phyloP scores from a whole-genome alignment of 805 yeast genomes.

The Cyberlindnera misumaiensis region DNA sequence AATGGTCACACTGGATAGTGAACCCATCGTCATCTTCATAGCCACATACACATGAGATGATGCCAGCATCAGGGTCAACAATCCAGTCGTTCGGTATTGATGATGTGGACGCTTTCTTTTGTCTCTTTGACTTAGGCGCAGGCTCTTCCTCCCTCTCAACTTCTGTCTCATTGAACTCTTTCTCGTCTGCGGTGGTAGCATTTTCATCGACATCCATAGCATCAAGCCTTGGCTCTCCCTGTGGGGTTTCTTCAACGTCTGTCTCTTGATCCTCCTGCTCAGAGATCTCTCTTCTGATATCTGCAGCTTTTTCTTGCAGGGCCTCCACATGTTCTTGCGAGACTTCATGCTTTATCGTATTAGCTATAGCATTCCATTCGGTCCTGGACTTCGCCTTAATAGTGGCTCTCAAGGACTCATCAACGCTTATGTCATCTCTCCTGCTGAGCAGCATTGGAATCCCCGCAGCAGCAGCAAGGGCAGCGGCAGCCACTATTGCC shows the following conservation, averaged over 20 bases:
- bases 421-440: slow-evolving; percentile 6
- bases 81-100: slow-evolving; percentile 32
- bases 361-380: slow-evolving; percentile 2
- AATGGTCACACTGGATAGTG: slow-evolving; percentile 89
- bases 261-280: slow-evolving; percentile 12
- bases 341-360: slow-evolving; percentile 4
- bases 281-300: slow-evolving; percentile 2
- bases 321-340: slow-evolving; percentile 7
- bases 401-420: slow-evolving; percentile 9
- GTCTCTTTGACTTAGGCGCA: slow-evolving; percentile 5
- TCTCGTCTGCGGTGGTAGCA: slow-evolving; percentile 3
- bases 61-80: slow-evolving; percentile 77
- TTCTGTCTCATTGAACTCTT: slow-evolving; percentile 2
- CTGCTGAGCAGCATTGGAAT: slow-evolving; percentile 52
- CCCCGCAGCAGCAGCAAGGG: slow-evolving; percentile 76
- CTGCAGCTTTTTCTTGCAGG: slow-evolving; percentile 3
- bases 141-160: slow-evolving; percentile 2
- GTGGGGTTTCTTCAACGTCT: slow-evolving; percentile 1
- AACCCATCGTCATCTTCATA: slow-evolving; percentile 87
- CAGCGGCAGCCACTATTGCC: slow-evolving; percentile 77
- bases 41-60: slow-evolving; percentile 85
- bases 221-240: slow-evolving; percentile 3
- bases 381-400: slow-evolving; percentile 1
- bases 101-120: slow-evolving; percentile 4
- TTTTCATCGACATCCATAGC: slow-evolving; percentile 3